Evolutionary conservation across 2,329 filamentous ascomycete species (phyloP).

Genomic region (Pseudocercospora eumusae): DNA sequence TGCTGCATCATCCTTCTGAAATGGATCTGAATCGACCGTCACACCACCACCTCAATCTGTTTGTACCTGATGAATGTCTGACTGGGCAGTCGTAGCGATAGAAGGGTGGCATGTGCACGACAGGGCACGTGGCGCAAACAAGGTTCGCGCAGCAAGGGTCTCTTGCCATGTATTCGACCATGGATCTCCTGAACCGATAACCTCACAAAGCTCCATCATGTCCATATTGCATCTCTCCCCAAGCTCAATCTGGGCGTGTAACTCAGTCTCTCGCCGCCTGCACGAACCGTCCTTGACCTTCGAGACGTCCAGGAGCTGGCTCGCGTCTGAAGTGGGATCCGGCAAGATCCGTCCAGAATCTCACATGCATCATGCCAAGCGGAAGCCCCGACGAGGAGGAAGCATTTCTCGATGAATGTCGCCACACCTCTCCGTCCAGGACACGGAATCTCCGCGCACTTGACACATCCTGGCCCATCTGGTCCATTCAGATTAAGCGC

Average conservation of each 20-base stretch:
- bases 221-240: background rate
- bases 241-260: too few relatives aligned
- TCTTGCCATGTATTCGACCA: background rate
- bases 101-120: background rate
- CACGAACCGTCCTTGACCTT: background rate
- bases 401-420: background rate
- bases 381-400: background rate
- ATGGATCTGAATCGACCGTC: background rate
- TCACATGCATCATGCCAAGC: slow-evolving; percentile 3
- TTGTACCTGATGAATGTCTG: background rate
- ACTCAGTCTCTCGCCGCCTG: too few relatives aligned
- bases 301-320: background rate
- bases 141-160: background rate
- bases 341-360: background rate
- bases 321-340: background rate
- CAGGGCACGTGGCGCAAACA: slow-evolving; percentile 3
- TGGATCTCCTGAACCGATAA: background rate
- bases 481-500: background rate
- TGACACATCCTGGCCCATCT: background rate
- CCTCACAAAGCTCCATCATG: background rate
- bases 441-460: background rate
- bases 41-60: background rate
- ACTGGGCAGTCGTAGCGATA: background rate
- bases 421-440: background rate
- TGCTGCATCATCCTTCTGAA: too few relatives aligned